These are phyloP conservation scores for Bocquillonia castaneifolia DNA, from an alignment of 441 rosid species.

Conservation along the genomic window DNA sequence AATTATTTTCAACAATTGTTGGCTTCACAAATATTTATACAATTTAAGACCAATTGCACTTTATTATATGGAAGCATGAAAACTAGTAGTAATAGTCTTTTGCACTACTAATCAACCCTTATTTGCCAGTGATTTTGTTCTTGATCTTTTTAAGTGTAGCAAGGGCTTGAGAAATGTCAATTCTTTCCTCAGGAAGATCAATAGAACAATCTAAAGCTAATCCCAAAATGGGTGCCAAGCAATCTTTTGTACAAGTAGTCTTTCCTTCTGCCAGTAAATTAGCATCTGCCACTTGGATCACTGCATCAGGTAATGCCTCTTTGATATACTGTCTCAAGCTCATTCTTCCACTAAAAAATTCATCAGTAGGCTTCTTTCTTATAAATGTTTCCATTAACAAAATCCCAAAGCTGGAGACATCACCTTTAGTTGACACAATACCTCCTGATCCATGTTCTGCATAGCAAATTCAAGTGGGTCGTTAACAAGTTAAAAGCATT, in stretches of 20 bases:
- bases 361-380: conserved; percentile 15
- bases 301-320: not conserved
- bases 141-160: not conserved
- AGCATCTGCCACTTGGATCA: not conserved
- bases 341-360: not conserved
- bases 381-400: conserved; percentile 11
- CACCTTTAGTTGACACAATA: conserved; percentile 5
- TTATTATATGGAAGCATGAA: too few species aligned
- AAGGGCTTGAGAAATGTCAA: not conserved
- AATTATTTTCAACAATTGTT: too few species aligned
- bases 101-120: too few species aligned
- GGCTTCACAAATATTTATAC: too few species aligned
- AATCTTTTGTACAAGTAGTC: not conserved
- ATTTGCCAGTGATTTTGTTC: too few species aligned
- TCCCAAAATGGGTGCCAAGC: not conserved
- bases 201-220: conserved; percentile 2
- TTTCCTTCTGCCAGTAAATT: not conserved
- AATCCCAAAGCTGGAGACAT: conserved; percentile 19
- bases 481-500: too few species aligned
- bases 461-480: too few species aligned
- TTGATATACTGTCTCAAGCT: conserved; percentile 16
- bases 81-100: too few species aligned
- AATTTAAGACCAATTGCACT: too few species aligned
- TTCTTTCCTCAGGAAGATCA: conserved; percentile 2
- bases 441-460: conserved; percentile 13